Base-by-base conservation (phyloP, 1,284 basidiomycete genomes). In the Cutaneotrichosporon spelunceum region DNA sequence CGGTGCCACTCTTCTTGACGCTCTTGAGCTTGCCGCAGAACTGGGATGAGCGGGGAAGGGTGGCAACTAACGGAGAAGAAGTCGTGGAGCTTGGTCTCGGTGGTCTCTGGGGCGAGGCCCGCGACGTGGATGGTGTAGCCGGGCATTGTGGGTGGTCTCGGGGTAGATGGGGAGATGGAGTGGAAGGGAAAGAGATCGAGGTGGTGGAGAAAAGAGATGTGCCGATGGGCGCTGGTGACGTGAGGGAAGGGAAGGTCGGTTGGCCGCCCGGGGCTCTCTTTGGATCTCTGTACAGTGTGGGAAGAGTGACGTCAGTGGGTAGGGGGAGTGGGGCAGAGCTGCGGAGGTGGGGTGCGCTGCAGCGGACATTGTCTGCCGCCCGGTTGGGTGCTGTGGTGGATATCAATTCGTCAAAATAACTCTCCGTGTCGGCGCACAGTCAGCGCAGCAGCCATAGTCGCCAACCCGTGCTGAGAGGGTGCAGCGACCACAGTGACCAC, bases 1-100 rank as follows among this genome's bases (percentile, higher is more conserved):
- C 68, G 66, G 65, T 73, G 30, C 73, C 77, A 21, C 56, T 60
- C 70, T 79, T 79, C 65, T 76, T 72, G 61, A 79, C 75, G 33
- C 66, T 70, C 47, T 72, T 66, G 62, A 79, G 72, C 65, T 78
- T 78, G 50, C 78, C 79, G 63, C 78, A 79, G 71, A 80, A 80
- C 53, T 57, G 53, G 23, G 11, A 26, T 29, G 59, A 58, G 57
- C n/a, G 16, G 7, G 3, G 24, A 4, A 4, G 2, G 27, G 48
- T 63, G 44, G 30, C 7, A n/a, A 36, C 58, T 13, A 16, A 58
- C 57, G 24, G 72, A 74, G 66, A 75, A 79, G 70, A 80, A 79
- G 68, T 79, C 78, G 62, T 75, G 73, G 55, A 80, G 70, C 69
- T 79, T 79, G 61, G 73, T 72, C 69, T 78, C 77, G 49, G 77